phyloP scores from a whole-genome alignment of 2,329 filamentous ascomycete genomes.

The Rugonectria rugulosa region DNA sequence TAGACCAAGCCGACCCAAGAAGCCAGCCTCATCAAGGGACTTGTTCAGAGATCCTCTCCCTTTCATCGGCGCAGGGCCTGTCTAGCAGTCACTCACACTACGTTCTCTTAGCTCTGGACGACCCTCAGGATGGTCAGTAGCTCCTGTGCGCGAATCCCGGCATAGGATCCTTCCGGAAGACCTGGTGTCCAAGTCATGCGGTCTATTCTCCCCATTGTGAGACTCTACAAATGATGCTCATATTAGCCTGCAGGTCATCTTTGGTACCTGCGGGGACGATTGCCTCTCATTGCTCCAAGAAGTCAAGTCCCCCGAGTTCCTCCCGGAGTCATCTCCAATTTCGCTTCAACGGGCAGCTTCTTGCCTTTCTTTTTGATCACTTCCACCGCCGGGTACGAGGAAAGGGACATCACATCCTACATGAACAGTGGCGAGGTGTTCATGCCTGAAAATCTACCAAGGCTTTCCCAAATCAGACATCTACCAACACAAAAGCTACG shows the following conservation, averaged over 20 bases:
- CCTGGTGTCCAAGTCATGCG: slow-evolving; percentile 16
- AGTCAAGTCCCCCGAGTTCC: not conserved
- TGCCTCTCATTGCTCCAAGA: not conserved
- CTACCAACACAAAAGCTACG: slow-evolving; percentile 10
- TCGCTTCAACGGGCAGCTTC: not conserved
- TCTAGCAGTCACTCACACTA: no score
- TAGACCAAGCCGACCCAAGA: no score
- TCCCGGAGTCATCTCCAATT: slow-evolving; percentile 8
- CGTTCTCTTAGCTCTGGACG: no score
- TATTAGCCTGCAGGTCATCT: slow-evolving; percentile 2
- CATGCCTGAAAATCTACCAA: not conserved
- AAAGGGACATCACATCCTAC: not conserved
- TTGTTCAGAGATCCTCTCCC: no score
- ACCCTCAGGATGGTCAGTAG: no score
- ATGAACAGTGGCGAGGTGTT: not conserved
- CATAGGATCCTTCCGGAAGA: not conserved
- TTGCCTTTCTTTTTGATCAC: not conserved
- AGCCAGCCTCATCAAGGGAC: no score
- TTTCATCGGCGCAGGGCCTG: no score
- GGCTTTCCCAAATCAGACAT: not conserved
- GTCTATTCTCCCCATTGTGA: not conserved
- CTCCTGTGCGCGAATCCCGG: slow-evolving; percentile 7
- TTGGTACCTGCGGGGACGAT: slow-evolving; percentile 1
- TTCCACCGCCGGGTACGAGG: not conserved
- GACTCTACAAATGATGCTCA: not conserved